phyloP scores from a whole-genome alignment of 352 stramenopile species.

The Globisporangium echinulatum region DNA sequence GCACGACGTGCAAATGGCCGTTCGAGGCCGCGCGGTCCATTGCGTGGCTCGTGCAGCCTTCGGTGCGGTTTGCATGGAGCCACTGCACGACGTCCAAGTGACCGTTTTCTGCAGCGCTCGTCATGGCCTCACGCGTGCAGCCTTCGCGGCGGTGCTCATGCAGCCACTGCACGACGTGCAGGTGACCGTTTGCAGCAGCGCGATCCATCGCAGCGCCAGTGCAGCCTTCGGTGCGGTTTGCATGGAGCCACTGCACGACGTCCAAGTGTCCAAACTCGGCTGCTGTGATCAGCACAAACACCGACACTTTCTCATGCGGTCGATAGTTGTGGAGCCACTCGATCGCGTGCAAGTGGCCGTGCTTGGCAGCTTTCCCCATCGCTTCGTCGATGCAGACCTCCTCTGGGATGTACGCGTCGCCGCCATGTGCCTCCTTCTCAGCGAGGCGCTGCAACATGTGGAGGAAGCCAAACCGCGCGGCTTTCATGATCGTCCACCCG shows the following conservation, averaged over 20 bases:
- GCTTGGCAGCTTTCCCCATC: conserved; percentile 28
- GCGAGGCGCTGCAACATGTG: conserved; percentile 33
- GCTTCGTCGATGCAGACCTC: conserved; percentile 29
- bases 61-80: conserved; percentile 25
- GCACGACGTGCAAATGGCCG: conserved; percentile 37
- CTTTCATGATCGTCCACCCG: conserved; percentile 33
- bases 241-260: conserved; percentile 28
- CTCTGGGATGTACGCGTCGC: conserved; percentile 7
- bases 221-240: conserved; percentile 17
- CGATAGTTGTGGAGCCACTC: conserved; percentile 26
- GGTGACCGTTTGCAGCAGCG: conserved; percentile 30
- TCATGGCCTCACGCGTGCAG: conserved; percentile 34
- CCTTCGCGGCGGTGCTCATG: conserved; percentile 27
- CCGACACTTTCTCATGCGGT: conserved; percentile 21
- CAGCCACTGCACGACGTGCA: conserved; percentile 33
- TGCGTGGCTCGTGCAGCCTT: conserved; percentile 32
- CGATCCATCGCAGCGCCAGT: conserved; percentile 32
- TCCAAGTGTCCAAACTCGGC: conserved; percentile 27
- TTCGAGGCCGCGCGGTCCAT: conserved; percentile 43
- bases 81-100: conserved; percentile 32
- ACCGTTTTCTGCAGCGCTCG: conserved; percentile 24
- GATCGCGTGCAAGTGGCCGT: conserved; percentile 25
- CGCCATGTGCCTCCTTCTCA: conserved; percentile 8
- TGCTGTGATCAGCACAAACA: conserved; percentile 34
- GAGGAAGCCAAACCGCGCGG: conserved; percentile 29